Base-by-base conservation (phyloP, 2,329 filamentous ascomycete genomes). In the Elsinoe australis region DNA sequence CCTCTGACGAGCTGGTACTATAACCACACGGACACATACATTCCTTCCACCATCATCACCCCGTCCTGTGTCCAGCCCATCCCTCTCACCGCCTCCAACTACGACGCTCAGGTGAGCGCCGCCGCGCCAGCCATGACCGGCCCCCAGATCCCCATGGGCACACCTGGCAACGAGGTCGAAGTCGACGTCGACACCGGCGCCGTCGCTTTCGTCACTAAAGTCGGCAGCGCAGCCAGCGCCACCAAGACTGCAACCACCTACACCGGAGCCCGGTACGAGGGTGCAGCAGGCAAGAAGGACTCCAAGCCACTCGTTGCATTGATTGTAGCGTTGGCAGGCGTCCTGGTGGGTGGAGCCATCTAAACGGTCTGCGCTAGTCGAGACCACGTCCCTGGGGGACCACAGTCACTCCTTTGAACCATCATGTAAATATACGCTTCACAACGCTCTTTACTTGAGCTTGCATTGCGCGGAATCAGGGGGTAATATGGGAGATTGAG, bases 1-100 rank as follows among this genome's bases (percentile, higher is more conserved):
- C 39, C 39, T 31, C 26, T 44, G 6, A 44, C 39, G 9, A 44
- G 28, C 21, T 44, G 39, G 39, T 21, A 44, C 39, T 44, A 44
- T 15, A 24, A 21, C 10, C 39, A 44, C 17, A 31, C 26, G 17
- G 39, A 26, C 9, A 18, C 31, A 15, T 14, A 14, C 26, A 44
- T 44, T 7, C 39, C 39, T 15, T 31, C 24, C 39, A 31, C 14
- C 22, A 26, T 44, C 39, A 44, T 44, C 17, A 24, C 29, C 14
- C 39, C 39, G 5, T 44, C 39, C 7, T 44, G 39, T 26, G 39
- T 44, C 12, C 39, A 44, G 39, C 39, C 39, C 6, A 32, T 44
- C 5, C 39, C 39, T 21, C 39, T 44, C 17, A 44, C 39, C 2
- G 39, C 39, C 1, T 44, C 39, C 14, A 32, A 44, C 26, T 44